These are phyloP conservation scores for Aspergillus tubingensis DNA, from an alignment of 2,329 filamentous ascomycete genomes.

Conservation along the genomic window DNA sequence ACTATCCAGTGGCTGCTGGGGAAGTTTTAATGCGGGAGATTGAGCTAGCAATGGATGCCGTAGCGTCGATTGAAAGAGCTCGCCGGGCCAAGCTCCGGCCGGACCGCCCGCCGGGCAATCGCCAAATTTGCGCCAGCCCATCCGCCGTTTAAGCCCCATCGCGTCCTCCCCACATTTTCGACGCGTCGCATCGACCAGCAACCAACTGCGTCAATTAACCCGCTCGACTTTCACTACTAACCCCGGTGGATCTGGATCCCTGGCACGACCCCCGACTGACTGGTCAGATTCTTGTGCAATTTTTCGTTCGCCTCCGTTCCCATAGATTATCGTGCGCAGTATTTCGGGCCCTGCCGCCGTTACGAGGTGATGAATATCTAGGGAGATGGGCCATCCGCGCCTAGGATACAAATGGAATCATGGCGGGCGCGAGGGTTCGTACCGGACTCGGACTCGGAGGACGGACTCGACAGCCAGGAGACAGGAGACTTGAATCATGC, in stretches of 20 bases:
- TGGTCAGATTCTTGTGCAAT: background rate
- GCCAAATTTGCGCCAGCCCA: constrained; percentile 23
- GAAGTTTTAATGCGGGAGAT: constrained; percentile 4
- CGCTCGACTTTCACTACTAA: background rate
- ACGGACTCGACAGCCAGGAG: constrained; percentile 41
- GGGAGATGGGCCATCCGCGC: constrained; percentile 40
- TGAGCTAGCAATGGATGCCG: background rate
- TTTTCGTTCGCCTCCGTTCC: background rate
- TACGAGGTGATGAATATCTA: constrained; percentile 29
- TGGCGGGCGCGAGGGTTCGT: constrained; percentile 56
- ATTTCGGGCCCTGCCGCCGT: background rate
- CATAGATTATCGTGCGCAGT: background rate
- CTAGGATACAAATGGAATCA: constrained; percentile 46
- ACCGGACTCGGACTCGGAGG: constrained; percentile 53
- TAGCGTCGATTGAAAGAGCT: constrained; percentile 3
- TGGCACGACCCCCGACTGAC: background rate
- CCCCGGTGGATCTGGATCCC: background rate
- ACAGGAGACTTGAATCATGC: constrained; percentile 15
- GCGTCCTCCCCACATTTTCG: constrained; percentile 30
- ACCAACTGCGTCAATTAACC: constrained; percentile 1
- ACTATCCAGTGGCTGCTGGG: background rate
- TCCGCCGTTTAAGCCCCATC: constrained; percentile 16
- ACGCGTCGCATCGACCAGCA: constrained; percentile 24
- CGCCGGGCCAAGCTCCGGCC: constrained; percentile 14
- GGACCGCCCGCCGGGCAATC: constrained; percentile 17